Evolutionary conservation across 805 yeast genomes (phyloP), one percentile per base, ranked within the genome.

Genomic region (Maudiozyma barnettii): DNA sequence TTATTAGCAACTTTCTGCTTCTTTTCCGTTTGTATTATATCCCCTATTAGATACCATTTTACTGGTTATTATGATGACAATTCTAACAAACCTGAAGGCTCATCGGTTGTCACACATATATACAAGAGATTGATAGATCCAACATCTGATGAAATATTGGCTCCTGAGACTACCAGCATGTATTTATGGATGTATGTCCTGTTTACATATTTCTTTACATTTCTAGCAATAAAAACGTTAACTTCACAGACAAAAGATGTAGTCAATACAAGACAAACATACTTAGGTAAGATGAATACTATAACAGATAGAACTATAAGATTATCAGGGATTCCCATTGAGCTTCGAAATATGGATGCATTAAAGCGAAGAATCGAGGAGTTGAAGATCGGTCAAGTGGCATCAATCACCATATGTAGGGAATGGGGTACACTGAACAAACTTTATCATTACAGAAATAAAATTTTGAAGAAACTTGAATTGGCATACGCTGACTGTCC

Each of bases 261-360:
- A 35, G 86, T 91, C 29, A 68, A 73, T 44, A 82, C 84, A 54
- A 76, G 98, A 51, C 98, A 91, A 65, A 68, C 67, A 45, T 84
- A 85, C 58, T 69, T 91, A 53, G 97, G 98, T 0, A 77, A 75
- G 52, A 97, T 90, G 62, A 84, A 84, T 60, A 82, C 95, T 9
- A 75, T 91, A 49, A 87, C 98, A 0, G 98, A 91, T 70, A 74
- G 96, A 61, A 93, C 98, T 1, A 82, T 93, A 38, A 71, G 91
- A 49, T 63, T 91, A 13, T 80, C 91, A 35, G 98, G 98, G 0
- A 87, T 91, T 4, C 97, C 98, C 0, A 82, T 85, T 0, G 80
- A 81, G 41, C 67, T 90, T 39, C 73, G 97, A 45, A 81, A 79
- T 48, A 89, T 81, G 54, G 73, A 73, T n/a, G 79, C 77, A 13